A percentile compares a stretch with the other conserved stretches of the same genome.
phyloP scores from a whole-genome alignment of 2,329 filamentous ascomycete species.

The Apiospora marii region DNA sequence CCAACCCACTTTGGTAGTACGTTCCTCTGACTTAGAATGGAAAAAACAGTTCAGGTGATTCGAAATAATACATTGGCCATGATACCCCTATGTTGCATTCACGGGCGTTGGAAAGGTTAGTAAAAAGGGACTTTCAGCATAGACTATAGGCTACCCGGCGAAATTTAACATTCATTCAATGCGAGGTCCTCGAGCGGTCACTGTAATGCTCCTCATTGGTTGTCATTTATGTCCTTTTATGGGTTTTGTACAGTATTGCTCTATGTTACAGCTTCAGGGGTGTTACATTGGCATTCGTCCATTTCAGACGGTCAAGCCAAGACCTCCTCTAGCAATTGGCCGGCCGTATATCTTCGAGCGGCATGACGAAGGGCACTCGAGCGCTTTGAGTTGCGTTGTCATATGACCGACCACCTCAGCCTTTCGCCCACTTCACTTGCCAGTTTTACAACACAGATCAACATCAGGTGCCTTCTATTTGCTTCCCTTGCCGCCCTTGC shows the following conservation, averaged over 20 bases:
- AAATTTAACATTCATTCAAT: background rate
- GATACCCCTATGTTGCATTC: conserved; percentile 10
- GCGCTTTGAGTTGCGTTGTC: background rate
- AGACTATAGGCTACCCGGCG: background rate
- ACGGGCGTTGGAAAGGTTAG: conserved; percentile 1
- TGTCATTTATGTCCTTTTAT: background rate
- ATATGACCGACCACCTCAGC: background rate
- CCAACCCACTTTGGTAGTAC: too few species aligned
- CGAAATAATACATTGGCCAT: background rate
- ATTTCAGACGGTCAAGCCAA: background rate
- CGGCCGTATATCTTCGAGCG: background rate
- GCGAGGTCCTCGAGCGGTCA: background rate
- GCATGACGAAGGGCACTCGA: background rate
- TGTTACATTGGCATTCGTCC: background rate
- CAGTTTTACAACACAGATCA: background rate
- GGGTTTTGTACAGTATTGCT: conserved; percentile 5
- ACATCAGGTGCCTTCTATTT: background rate
- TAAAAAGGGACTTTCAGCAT: background rate
- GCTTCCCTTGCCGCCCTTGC: background rate
- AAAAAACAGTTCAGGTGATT: background rate
- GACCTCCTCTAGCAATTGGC: background rate
- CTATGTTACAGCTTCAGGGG: conserved; percentile 11
- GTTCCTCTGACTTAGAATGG: too few species aligned
- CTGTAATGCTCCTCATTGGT: background rate
- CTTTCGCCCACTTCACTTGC: background rate